phyloP scores from a whole-genome alignment of 176 grass and related monocot genomes.

The Oropetium thomaeum region DNA sequence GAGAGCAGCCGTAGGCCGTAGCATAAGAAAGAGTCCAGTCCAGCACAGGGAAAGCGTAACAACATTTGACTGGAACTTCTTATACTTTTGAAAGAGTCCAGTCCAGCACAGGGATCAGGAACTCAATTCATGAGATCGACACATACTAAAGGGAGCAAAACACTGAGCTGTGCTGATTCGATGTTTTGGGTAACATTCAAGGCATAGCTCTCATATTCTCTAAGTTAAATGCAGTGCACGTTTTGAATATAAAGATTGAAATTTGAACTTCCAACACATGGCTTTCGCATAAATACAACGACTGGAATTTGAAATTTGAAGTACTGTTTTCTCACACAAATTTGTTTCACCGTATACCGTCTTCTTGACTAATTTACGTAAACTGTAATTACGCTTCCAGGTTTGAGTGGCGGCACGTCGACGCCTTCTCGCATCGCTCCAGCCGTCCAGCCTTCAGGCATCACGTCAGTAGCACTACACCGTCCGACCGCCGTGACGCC shows the following conservation, averaged over 20 bases:
- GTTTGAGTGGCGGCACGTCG: background rate
- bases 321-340: background rate
- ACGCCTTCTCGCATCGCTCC: background rate
- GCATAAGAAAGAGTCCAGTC: background rate
- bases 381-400: fast-evolving
- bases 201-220: too few species aligned
- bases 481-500: constrained; percentile 16
- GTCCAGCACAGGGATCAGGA: background rate
- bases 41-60: too few species aligned
- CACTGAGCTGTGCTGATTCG: too few species aligned
- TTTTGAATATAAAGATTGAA: too few species aligned
- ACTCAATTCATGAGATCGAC: too few species aligned
- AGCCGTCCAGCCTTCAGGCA: background rate
- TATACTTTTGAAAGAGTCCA: background rate
- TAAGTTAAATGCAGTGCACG: too few species aligned
- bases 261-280: too few species aligned
- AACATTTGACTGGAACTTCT: background rate
- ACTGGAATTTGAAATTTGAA: too few species aligned
- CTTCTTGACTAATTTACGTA: background rate
- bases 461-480: background rate
- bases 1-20: background rate
- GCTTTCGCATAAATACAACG: too few species aligned
- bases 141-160: too few species aligned
- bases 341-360: background rate
- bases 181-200: too few species aligned